A percentile compares a stretch with the other conserved stretches of the same genome.
Evolutionary conservation across 176 grass and related monocot species (phyloP).

Genomic region (Tillandsia fasciculata): DNA sequence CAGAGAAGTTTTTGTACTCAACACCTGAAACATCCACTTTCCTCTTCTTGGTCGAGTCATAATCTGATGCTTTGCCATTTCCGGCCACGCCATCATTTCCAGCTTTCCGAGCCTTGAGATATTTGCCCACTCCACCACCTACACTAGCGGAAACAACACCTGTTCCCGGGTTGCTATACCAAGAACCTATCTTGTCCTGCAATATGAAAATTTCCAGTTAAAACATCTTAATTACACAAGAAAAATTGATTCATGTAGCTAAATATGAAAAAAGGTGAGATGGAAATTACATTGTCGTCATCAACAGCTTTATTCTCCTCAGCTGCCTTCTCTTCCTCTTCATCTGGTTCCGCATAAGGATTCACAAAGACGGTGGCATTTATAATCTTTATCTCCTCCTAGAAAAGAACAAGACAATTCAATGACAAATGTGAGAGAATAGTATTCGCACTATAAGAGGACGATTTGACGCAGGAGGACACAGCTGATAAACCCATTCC

Average conservation of each 20-base stretch:
- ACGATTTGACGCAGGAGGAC: not conserved
- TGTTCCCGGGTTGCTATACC: constrained; percentile 78
- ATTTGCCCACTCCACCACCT: constrained; percentile 72
- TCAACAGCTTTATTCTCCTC: constrained; percentile 51
- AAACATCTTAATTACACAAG: constrained; percentile 9
- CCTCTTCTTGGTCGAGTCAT: constrained; percentile 72
- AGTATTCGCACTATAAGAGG: not conserved
- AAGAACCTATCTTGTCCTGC: constrained; percentile 87
- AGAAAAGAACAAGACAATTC: constrained; percentile 14
- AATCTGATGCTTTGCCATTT: constrained; percentile 24
- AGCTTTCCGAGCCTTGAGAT: constrained; percentile 54
- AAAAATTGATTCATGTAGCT: constrained; percentile 2
- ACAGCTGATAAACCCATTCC: too few species aligned
- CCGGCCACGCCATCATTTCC: constrained; percentile 26
- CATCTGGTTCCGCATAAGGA: constrained; percentile 79
- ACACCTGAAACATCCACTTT: constrained; percentile 46
- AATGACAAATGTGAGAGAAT: constrained; percentile 4
- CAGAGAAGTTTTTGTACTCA: constrained; percentile 81
- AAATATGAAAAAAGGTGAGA: constrained; percentile 19
- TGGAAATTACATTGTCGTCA: constrained; percentile 57
- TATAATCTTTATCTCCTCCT: constrained; percentile 97
- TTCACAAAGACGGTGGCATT: constrained; percentile 69
- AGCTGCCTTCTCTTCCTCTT: constrained; percentile 75
- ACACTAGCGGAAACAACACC: constrained; percentile 47
- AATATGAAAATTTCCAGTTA: constrained; percentile 17